Conservation (phyloP, 192 early-diverging fungal genomes). For the Phlyctochytrium bullatum region DNA sequence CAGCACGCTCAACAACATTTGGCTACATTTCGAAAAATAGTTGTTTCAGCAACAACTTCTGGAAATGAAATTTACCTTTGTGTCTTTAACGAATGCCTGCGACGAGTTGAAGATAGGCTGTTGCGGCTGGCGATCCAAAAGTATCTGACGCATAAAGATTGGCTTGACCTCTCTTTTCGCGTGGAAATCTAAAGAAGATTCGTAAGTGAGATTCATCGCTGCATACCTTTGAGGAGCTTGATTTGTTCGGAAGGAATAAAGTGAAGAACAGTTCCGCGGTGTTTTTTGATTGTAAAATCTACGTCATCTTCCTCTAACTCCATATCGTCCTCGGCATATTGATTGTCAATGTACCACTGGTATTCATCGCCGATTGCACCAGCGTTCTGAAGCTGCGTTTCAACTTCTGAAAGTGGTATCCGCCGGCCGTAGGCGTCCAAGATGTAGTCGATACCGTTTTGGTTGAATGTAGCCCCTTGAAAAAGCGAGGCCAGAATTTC, state of each 20-base stretch:
- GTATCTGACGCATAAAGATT: slow-evolving; percentile 45
- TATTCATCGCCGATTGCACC: not conserved
- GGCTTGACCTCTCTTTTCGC: slow-evolving; percentile 46
- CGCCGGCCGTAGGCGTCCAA: not conserved
- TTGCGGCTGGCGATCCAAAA: slow-evolving; percentile 30
- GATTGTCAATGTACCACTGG: slow-evolving; percentile 10
- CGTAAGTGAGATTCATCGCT: not conserved
- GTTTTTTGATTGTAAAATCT: not conserved
- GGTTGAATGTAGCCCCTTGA: not conserved
- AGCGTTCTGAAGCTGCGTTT: not conserved
- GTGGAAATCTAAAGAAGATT: slow-evolving; percentile 40
- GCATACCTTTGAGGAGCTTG: slow-evolving; percentile 55
- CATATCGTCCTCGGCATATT: slow-evolving; percentile 4
- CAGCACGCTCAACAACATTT: slow-evolving; percentile 25
- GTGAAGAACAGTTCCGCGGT: slow-evolving; percentile 46
- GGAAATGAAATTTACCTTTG: slow-evolving; percentile 13
- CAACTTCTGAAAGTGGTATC: not conserved
- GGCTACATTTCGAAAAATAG: slow-evolving; percentile 19
- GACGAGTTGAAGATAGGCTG: slow-evolving; percentile 42
- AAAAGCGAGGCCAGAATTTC: not conserved
- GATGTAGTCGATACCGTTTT: not conserved
- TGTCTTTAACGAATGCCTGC: slow-evolving; percentile 23
- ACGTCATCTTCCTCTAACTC: slow-evolving; percentile 15
- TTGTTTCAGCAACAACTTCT: not conserved
- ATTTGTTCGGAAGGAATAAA: slow-evolving; percentile 58